Percentiles rank a stretch among this genome's conserved stretches.
These are phyloP conservation scores for Edaphochlamys debaryana DNA, from an alignment of 139 green algal species.

Conservation along the genomic window DNA sequence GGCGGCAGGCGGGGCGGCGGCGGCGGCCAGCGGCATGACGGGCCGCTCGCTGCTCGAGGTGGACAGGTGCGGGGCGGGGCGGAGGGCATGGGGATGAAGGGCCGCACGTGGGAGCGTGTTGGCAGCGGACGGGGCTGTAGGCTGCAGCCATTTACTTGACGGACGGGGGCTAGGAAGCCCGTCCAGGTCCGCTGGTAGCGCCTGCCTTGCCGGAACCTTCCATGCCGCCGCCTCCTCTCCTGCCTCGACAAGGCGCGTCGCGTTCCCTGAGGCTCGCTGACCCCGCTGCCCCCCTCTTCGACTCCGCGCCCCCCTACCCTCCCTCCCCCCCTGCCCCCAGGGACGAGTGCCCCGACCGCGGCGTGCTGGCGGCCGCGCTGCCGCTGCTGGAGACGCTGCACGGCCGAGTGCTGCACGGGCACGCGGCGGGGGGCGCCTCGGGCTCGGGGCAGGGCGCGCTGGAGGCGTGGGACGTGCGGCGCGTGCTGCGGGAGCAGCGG, in stretches of 20 bases:
- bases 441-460: conserved; percentile 7
- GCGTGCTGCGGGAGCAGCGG: conserved; percentile 41
- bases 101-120: no score
- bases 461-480: conserved; percentile 45
- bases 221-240: no score
- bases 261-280: no score
- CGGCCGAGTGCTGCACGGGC: conserved; percentile 2
- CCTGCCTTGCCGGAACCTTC: no score
- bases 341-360: conserved; percentile 64
- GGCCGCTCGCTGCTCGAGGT: conserved; percentile 16
- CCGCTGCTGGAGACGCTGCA: conserved; percentile 60
- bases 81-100: neutral
- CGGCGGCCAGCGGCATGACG: neutral
- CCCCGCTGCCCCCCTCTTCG: no score
- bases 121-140: no score
- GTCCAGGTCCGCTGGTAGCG: no score
- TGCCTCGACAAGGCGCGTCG: no score
- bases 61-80: conserved; percentile 1
- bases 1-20: neutral
- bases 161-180: no score
- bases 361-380: conserved; percentile 60
- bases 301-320: no score
- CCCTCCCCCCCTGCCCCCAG: conserved; percentile 3
- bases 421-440: neutral
- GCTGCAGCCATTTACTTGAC: no score